A percentile compares a stretch with the other conserved stretches of the same genome.
These are phyloP conservation scores for Emergomyces pasteurianus DNA, from an alignment of 2,329 filamentous ascomycete species.

Conservation along the genomic window DNA sequence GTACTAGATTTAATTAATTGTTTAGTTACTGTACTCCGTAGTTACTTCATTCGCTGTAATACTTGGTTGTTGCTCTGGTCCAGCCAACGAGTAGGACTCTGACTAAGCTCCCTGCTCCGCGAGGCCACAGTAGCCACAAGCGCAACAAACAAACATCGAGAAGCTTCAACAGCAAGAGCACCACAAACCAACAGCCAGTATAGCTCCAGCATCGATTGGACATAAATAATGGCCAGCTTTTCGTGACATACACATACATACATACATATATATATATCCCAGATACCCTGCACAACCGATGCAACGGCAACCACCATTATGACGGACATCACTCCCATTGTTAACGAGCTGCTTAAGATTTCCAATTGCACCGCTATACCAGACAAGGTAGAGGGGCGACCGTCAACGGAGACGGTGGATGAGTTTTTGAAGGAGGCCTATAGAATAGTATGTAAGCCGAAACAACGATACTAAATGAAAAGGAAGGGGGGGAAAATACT, in stretches of 20 bases:
- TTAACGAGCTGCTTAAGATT: slow-evolving; percentile 24
- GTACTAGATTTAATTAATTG: background rate
- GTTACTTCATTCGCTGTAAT: background rate
- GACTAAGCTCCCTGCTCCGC: background rate
- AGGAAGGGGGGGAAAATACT: background rate
- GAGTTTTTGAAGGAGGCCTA: slow-evolving; percentile 91
- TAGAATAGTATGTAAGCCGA: slow-evolving; percentile 55
- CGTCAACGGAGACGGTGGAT: slow-evolving; percentile 44
- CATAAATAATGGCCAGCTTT: background rate
- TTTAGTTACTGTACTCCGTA: background rate
- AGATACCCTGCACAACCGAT: background rate
- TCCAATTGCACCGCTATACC: slow-evolving; percentile 21
- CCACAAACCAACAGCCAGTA: background rate
- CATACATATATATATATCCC: background rate
- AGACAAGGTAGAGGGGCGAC: slow-evolving; percentile 4
- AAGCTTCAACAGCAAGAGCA: background rate
- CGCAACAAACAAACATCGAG: background rate
- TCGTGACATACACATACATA: background rate
- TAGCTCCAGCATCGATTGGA: background rate
- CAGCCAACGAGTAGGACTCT: background rate
- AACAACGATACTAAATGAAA: background rate
- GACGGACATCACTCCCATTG: slow-evolving; percentile 30
- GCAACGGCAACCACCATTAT: slow-evolving; percentile 14
- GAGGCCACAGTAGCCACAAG: background rate
- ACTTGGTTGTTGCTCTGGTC: background rate